Base-by-base conservation (phyloP, 2,329 filamentous ascomycete species). In the Penicillium sp. region DNA sequence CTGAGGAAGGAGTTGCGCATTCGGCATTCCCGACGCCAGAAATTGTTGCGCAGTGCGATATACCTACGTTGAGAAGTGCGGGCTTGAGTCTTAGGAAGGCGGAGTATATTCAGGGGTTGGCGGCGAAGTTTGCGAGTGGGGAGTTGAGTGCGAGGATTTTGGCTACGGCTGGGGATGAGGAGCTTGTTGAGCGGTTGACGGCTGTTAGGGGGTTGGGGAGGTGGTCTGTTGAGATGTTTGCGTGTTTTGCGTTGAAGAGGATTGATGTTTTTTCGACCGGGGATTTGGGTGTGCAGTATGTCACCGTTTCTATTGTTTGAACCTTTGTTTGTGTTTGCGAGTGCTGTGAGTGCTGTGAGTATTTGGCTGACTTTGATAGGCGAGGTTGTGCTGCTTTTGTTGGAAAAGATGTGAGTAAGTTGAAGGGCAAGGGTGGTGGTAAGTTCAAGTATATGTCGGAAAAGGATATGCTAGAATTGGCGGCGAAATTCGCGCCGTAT, bases 391-490 rank as follows among this genome's bases (percentile, higher is more conserved):
- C 94, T 1, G 87, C 89, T 0, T 92, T 94, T 67, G 80, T 86
- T 41, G 94, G 94, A 1, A 84, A 84, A 52, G 90, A 97, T 68
- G 85, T 97, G 18, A 84, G 79, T 39, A 96, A 93, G 74, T 75
- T 97, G 52, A 97, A 95, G 75, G 78, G 76, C 29, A 89, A 85
- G 58, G 86, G 85, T 21, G 87, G 87, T 26, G 89, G 90, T 37
- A 97, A 97, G 77, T 97, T 91, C 88, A 97, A 97, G 78, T 99
- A 97, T 71, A 96, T 97, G 91, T 83, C 82, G 29, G 94, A 97
- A 75, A 83, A 85, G 68, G 94, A 97, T 54, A 97, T 99, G 94
- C 70, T 88, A 54, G 89, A 91, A 59, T 80, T 90, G 58, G 86
- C 90, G 10, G 88, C 87, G 51, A 84, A 80, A 67, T 99, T 96